phyloP scores from a whole-genome alignment of 2,329 filamentous ascomycete genomes.

The Fusarium udum region DNA sequence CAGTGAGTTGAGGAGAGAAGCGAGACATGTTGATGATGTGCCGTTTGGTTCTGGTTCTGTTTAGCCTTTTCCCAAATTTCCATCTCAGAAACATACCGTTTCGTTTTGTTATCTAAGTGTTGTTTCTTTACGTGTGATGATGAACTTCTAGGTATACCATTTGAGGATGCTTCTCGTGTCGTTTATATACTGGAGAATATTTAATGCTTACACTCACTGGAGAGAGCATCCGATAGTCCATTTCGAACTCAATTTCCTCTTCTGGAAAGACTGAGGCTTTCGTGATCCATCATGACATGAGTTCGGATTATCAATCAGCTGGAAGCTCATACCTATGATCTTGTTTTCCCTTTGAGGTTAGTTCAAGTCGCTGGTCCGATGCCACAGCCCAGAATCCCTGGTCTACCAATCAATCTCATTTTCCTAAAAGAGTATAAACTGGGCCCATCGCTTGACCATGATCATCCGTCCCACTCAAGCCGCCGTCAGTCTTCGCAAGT shows the following conservation, averaged over 20 bases:
- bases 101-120: background rate
- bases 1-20: conserved; percentile 19
- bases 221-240: background rate
- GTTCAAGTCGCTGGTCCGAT: background rate
- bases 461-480: background rate
- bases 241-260: background rate
- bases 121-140: background rate
- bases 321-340: background rate
- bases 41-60: background rate
- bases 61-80: background rate
- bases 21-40: background rate
- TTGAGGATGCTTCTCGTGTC: background rate
- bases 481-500: background rate
- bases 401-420: conserved; percentile 18
- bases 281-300: no score
- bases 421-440: conserved; percentile 11
- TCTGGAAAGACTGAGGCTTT: background rate
- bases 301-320: background rate
- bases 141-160: background rate
- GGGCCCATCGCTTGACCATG: background rate
- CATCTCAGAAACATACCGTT: background rate
- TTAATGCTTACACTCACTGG: no score
- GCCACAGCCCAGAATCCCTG: background rate
- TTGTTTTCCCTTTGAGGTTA: conserved; percentile 1
- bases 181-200: background rate